These are phyloP conservation scores for Sugiyamaella xylanicola DNA, from an alignment of 1,139 yeast genomes.

Conservation along the genomic window DNA sequence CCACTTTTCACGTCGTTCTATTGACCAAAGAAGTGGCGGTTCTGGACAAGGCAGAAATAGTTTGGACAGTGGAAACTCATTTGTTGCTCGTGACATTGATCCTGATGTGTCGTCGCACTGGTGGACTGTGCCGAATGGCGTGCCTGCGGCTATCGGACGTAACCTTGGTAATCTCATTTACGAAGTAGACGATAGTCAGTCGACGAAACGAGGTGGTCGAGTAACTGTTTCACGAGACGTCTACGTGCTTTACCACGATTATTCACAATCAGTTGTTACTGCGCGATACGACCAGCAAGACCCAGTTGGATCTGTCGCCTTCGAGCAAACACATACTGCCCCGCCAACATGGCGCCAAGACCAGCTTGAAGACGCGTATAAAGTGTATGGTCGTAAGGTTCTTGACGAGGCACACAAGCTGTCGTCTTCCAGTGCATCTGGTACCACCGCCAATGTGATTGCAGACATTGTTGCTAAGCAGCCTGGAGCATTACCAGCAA, in stretches of 20 bases:
- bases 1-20: slow-evolving; percentile 16
- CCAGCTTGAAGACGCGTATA: slow-evolving; percentile 54
- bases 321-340: slow-evolving; percentile 49
- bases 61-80: slow-evolving; percentile 21
- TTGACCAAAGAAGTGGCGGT: slow-evolving; percentile 3
- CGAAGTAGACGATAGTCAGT: slow-evolving; percentile 65
- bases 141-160: slow-evolving; percentile 58
- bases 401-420: slow-evolving; percentile 34
- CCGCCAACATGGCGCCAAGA: slow-evolving; percentile 54
- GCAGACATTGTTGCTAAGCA: slow-evolving; percentile 41
- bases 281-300: slow-evolving; percentile 57
- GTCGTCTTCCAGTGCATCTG: slow-evolving; percentile 29
- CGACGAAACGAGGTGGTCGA: slow-evolving; percentile 59
- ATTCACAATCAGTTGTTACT: slow-evolving; percentile 61
- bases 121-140: slow-evolving; percentile 61
- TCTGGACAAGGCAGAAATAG: slow-evolving; percentile 15
- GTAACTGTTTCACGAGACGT: slow-evolving; percentile 62
- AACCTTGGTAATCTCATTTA: slow-evolving; percentile 50
- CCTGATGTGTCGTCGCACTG: slow-evolving; percentile 49
- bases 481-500: slow-evolving; percentile 54
- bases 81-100: slow-evolving; percentile 27
- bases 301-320: slow-evolving; percentile 56
- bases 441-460: slow-evolving; percentile 36
- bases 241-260: slow-evolving; percentile 72
- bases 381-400: slow-evolving; percentile 42